Base-by-base conservation (phyloP, 257 asterid genomes). In the Forsythia suspensa region DNA sequence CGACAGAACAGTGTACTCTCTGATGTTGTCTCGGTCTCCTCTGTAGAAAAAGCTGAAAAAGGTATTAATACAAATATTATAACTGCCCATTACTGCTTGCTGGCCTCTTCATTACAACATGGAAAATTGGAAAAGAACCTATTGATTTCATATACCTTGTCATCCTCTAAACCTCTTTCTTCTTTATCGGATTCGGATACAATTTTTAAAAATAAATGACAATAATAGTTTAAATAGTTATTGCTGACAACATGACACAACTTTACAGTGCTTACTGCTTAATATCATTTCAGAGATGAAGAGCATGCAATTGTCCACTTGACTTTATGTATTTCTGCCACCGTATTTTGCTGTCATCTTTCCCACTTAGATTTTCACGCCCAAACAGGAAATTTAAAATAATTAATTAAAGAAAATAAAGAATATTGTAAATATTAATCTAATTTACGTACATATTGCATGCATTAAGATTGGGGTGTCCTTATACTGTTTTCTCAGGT, bases 401-500 rank as follows among this genome's bases (percentile, higher is more conserved):
- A 40, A 18, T 57, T 34, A 40, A 37, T 12, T 0, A 37, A 46
- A 29, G 63, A 1, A 67, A 74, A 70, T 8, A 55, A 44, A 41
- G 61, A 74, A 29, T 29, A 29, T 55, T 66, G 37, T 51, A 44
- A 29, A 29, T 67, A 46, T 77, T 76, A 43, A 61, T 39, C 29
- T 20, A 4, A 36, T 39, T 41, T 73, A 85, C 40, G 79, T 80
- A 81, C 0, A 3, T 3, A 44, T 10, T 44, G 52, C 52, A 44
- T 48, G 57, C 20, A 48, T 48, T 29, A 29, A 29, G 34, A 29
- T 29, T 29, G 34, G 77, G 78, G 85, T 86, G 93, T 94, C 89
- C 59, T 85, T 88, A 29, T 29, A 29, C 80, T 87, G 87, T 81
- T 79, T 86, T 88, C 92, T 90, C 97, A 96, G 99, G 97, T 96